A percentile compares a stretch with the other conserved stretches of the same genome.
phyloP scores from a whole-genome alignment of 2,329 filamentous ascomycete species.

The Biscogniauxia sp. region DNA sequence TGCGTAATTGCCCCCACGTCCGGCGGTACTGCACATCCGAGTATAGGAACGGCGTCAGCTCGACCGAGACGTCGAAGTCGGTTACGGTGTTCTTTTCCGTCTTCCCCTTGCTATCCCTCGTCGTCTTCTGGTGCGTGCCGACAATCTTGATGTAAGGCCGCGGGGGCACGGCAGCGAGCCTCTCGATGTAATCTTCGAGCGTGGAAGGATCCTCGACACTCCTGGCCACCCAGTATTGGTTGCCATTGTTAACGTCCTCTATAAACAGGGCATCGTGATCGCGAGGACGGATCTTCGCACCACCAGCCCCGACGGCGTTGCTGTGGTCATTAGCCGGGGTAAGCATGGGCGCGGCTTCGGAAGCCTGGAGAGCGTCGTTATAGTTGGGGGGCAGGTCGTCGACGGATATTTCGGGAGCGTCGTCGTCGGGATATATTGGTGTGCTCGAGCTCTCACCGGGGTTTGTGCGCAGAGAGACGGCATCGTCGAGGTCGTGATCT shows the following conservation, averaged over 20 bases:
- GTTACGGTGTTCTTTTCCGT: conserved; percentile 45
- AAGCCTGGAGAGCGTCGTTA: conserved; percentile 20
- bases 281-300: conserved; percentile 4
- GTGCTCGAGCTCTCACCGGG: conserved; percentile 20
- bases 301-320: neutral
- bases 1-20: conserved; percentile 46
- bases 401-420: conserved; percentile 26
- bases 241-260: conserved; percentile 33
- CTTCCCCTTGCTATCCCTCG: conserved; percentile 42
- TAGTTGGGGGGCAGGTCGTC: conserved; percentile 33
- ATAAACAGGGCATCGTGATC: conserved; percentile 16
- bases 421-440: conserved; percentile 18
- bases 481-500: conserved; percentile 9
- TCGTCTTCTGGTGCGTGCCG: conserved; percentile 51
- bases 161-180: conserved; percentile 48
- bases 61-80: conserved; percentile 60
- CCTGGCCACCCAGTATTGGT: conserved; percentile 43
- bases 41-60: conserved; percentile 58
- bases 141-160: conserved; percentile 51
- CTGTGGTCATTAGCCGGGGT: conserved; percentile 3
- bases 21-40: conserved; percentile 38
- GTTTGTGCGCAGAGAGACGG: conserved; percentile 30
- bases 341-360: conserved; percentile 22
- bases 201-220: conserved; percentile 44
- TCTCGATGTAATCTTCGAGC: conserved; percentile 44